These are phyloP conservation scores for Candida odintsovae DNA, from an alignment of 805 yeast genomes.

Conservation along the genomic window DNA sequence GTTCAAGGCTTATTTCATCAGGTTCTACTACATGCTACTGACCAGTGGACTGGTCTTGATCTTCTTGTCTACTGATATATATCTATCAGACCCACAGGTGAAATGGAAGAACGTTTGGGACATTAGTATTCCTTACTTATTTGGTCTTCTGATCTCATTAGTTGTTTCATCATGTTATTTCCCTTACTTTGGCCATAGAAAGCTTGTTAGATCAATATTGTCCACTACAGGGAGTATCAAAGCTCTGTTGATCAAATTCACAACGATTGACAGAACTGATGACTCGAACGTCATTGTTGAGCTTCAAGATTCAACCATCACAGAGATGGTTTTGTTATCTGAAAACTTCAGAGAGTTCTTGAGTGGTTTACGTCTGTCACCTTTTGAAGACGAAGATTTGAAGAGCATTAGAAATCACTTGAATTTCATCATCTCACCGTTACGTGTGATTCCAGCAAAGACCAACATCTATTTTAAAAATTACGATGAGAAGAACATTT, in stretches of 20 bases:
- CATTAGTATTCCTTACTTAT: conserved; percentile 38
- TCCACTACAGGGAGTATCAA: conserved; percentile 21
- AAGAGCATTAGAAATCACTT: conserved; percentile 35
- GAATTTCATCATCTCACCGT: conserved; percentile 34
- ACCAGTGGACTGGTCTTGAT: conserved; percentile 33
- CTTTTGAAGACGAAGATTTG: conserved; percentile 27
- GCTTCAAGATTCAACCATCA: conserved; percentile 27
- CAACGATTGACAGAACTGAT: conserved; percentile 4
- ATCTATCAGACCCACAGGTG: conserved; percentile 22
- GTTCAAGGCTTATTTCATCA: conserved; percentile 34
- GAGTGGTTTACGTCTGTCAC: conserved; percentile 33
- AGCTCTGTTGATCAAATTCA: conserved; percentile 17
- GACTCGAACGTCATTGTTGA: conserved; percentile 14
- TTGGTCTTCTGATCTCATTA: conserved; percentile 36
- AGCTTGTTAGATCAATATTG: conserved; percentile 23
- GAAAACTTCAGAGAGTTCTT: conserved; percentile 38
- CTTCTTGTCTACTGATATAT: conserved; percentile 22
- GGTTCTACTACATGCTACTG: conserved; percentile 33
- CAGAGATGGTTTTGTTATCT: conserved; percentile 28
- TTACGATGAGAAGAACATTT: background rate
- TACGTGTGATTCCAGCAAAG: conserved; percentile 34
- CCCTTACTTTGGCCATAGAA: conserved; percentile 37
- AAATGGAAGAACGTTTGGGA: conserved; percentile 35
- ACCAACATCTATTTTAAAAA: conserved; percentile 11
- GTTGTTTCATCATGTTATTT: conserved; percentile 28